These are phyloP conservation scores for Lanmaoa pseudosensibilis DNA, from an alignment of 768 basidiomycete genomes.

Conservation along the genomic window DNA sequence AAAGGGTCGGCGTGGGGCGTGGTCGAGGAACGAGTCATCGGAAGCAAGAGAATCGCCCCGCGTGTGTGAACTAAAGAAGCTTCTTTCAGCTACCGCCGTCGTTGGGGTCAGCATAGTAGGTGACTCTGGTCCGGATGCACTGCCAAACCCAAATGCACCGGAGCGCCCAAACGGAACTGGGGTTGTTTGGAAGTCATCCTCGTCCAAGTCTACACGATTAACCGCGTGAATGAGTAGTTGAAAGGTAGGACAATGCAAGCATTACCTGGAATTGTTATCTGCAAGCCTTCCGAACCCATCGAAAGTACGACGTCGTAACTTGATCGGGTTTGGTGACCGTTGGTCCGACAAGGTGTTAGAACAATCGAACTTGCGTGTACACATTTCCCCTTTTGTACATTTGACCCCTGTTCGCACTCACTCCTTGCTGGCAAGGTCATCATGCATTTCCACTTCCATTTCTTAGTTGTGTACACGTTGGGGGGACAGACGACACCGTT, in stretches of 20 bases:
- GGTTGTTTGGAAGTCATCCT: conserved; percentile 64
- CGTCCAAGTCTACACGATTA: conserved; percentile 68
- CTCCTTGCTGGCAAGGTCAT: too few species aligned
- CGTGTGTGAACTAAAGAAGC: conserved; percentile 60
- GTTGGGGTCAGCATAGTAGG: conserved; percentile 58
- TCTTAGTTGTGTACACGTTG: too few species aligned
- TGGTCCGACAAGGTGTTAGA: neutral
- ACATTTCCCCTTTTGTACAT: conserved; percentile 13
- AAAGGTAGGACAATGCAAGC: neutral
- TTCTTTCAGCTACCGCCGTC: conserved; percentile 47
- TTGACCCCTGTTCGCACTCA: conserved; percentile 9
- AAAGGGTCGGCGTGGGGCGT: conserved; percentile 57
- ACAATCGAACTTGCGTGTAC: neutral
- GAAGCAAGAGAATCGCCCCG: conserved; percentile 80
- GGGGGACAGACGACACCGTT: too few species aligned
- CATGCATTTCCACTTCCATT: too few species aligned
- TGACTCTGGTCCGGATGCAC: conserved; percentile 60
- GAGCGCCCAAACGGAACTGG: conserved; percentile 70
- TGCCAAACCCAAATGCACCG: conserved; percentile 48
- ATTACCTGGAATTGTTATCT: conserved; percentile 50
- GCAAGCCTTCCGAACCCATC: conserved; percentile 43
- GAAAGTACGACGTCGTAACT: conserved; percentile 1
- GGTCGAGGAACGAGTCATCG: conserved; percentile 69
- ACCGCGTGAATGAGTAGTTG: neutral
- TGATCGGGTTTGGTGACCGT: too few species aligned